Base-by-base conservation (phyloP, 177 flowering plant species). In the Vitis hybrid region DNA sequence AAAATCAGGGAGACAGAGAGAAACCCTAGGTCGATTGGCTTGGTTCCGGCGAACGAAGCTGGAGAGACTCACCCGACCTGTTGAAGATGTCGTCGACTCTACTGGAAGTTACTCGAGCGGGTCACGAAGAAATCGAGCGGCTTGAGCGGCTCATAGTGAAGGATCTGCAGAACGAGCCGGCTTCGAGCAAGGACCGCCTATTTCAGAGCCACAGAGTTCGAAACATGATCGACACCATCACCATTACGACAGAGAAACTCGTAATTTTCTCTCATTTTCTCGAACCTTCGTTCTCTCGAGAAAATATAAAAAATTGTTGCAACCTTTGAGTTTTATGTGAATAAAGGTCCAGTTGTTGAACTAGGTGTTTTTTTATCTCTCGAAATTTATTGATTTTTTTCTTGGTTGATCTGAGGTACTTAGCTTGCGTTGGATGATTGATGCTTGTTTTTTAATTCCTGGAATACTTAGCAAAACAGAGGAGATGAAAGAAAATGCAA, bases 41-140 rank as follows among this genome's bases (percentile, higher is more conserved):
- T 11, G 50, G 7, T 2, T 9, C 14, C 12, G 4, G 47, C 6
- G 14, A 11, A 58, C 7, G 56, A 14, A 60, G 57, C 19, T 7
- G 19, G 52, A 71, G 68, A 15, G 11, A 13, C 44, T 4, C n/a
- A 31, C 4, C 11, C 17, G 24, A 60, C 67, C 3, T 12, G 18
- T 44, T 8, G 33, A 76, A 72, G 67, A 94, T 96, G 99, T 94
- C 99, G 73, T 94, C 98, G 80, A 96, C 98, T 13, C 81, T 94
- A 15, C 82, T 96, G 58, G 99, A 94, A 81, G 87, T 87, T 78
- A 91, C 98, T 8, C 87, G 99, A 11, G 83, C 93, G 14, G 76
- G 84, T 11, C 98, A 96, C 85, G 99, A 96, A 83, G 97, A 96
- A 54, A 90, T 91, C 53, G 99, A 96, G 87, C 84, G 97, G 65